Percentiles rank a stretch among this genome's conserved stretches.
These are phyloP conservation scores for Fragaria nilgerrensis DNA, from an alignment of 306 rosid species.

Conservation along the genomic window DNA sequence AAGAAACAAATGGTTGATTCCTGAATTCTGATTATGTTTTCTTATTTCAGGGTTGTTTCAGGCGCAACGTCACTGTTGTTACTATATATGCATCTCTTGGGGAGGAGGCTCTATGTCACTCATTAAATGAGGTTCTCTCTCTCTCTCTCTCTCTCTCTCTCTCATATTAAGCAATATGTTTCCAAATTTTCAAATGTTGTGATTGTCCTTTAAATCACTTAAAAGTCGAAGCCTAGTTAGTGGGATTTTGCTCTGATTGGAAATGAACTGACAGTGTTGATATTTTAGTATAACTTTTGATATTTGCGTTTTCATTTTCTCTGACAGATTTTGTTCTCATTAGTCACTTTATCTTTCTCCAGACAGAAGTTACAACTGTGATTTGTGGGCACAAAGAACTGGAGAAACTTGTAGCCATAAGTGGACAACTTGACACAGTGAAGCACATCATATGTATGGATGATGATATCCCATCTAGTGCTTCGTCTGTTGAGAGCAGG, in stretches of 20 bases:
- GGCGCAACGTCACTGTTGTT: constrained; percentile 90
- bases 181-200: constrained; percentile 2
- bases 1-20: constrained; percentile 4
- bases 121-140: constrained; percentile 78
- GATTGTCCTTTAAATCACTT: background rate
- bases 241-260: background rate
- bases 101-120: constrained; percentile 89
- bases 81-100: constrained; percentile 93
- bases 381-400: constrained; percentile 88
- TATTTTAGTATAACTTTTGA: background rate
- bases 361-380: constrained; percentile 92
- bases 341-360: constrained; percentile 32
- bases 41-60: constrained; percentile 71
- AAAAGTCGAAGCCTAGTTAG: constrained; percentile 3
- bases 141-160: constrained; percentile 21
- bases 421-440: constrained; percentile 79
- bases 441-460: constrained; percentile 82
- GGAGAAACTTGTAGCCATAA: constrained; percentile 54
- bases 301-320: background rate
- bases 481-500: constrained; percentile 40
- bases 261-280: background rate
- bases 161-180: background rate
- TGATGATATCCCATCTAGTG: constrained; percentile 53
- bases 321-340: background rate
- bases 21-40: background rate